These are phyloP conservation scores for Fusarium tjaetaba DNA, from an alignment of 2,329 filamentous ascomycete species.

Conservation along the genomic window DNA sequence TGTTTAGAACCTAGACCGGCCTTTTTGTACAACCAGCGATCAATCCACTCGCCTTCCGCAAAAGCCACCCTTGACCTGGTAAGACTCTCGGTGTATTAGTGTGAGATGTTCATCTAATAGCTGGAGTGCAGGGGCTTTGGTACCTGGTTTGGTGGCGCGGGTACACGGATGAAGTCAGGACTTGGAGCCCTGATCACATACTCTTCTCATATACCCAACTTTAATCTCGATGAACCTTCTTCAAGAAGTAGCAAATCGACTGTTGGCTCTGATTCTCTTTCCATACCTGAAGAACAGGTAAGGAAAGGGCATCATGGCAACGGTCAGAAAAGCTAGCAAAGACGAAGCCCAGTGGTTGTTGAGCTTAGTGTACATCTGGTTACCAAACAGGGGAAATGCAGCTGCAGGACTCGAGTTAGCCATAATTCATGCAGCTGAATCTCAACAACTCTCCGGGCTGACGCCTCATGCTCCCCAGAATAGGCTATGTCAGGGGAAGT, in stretches of 20 bases:
- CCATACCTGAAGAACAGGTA: slow-evolving; percentile 71
- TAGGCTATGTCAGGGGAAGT: background rate
- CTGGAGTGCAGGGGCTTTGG: slow-evolving; percentile 6
- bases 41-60: background rate
- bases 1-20: background rate
- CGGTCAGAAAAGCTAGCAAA: slow-evolving; percentile 68
- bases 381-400: slow-evolving; percentile 79
- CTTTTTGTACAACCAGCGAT: slow-evolving; percentile 16
- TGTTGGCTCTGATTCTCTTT: slow-evolving; percentile 64
- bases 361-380: slow-evolving; percentile 75
- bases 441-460: background rate
- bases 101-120: background rate
- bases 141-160: slow-evolving; percentile 24
- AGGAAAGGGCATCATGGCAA: slow-evolving; percentile 72
- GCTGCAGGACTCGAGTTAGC: slow-evolving; percentile 56
- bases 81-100: slow-evolving; percentile 7
- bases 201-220: background rate
- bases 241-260: slow-evolving; percentile 59
- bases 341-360: slow-evolving; percentile 77
- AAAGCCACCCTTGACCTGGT: background rate
- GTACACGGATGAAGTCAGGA: background rate
- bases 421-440: background rate
- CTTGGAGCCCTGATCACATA: background rate
- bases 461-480: background rate
- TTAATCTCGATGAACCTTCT: background rate